phyloP scores from a whole-genome alignment of 352 stramenopile species.

The Phytophthora sansomeana region DNA sequence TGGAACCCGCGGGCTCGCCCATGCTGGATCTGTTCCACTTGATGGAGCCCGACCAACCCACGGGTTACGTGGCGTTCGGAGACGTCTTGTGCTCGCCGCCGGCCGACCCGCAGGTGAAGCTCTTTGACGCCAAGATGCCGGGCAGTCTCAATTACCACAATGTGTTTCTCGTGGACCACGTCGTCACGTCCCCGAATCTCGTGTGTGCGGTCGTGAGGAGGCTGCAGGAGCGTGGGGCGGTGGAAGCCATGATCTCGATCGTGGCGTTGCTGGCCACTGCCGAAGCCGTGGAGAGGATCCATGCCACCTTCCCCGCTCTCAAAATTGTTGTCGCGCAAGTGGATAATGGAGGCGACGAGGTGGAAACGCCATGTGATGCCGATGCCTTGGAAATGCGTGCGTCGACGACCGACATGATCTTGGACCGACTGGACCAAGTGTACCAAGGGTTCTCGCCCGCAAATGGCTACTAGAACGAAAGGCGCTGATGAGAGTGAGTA shows the following conservation, averaged over 20 bases:
- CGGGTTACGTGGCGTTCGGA: constrained; percentile 33
- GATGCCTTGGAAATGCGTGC: constrained; percentile 8
- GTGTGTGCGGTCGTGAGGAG: constrained; percentile 43
- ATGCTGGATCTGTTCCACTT: constrained; percentile 48
- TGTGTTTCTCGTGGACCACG: constrained; percentile 58
- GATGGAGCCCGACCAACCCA: constrained; percentile 44
- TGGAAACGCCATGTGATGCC: constrained; percentile 9
- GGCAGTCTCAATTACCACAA: constrained; percentile 53
- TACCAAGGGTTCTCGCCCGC: constrained; percentile 23
- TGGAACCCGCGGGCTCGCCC: constrained; percentile 34
- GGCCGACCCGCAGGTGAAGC: constrained; percentile 22
- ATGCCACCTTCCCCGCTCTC: constrained; percentile 38
- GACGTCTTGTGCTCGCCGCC: constrained; percentile 19
- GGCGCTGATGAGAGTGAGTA: no score
- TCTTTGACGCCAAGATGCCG: constrained; percentile 26
- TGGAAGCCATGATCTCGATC: constrained; percentile 53
- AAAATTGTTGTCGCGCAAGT: constrained; percentile 49
- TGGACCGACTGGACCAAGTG: constrained; percentile 40
- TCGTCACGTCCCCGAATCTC: constrained; percentile 39
- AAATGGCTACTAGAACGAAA: constrained; percentile 23
- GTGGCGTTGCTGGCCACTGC: constrained; percentile 49
- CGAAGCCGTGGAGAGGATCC: constrained; percentile 48
- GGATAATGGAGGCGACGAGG: constrained; percentile 29
- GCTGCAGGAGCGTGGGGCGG: constrained; percentile 47
- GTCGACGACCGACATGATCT: constrained; percentile 38